Evolutionary conservation across 345 rosid genomes (phyloP).

Genomic region (Pelargonium nanum): DNA sequence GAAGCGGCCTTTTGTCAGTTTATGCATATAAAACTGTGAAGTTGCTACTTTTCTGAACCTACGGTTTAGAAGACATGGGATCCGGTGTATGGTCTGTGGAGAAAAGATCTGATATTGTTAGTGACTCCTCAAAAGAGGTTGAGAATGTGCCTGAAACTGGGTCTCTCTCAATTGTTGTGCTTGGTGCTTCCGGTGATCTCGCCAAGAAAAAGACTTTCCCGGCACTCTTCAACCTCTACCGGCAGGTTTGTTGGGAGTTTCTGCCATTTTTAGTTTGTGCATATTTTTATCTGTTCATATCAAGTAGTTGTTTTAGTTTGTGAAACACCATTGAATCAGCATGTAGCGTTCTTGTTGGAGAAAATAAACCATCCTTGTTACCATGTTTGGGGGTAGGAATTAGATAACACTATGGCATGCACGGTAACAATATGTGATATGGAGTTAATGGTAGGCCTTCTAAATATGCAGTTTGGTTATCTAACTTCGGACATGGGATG

Average conservation of each 20-base stretch:
- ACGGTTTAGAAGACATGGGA: too few relatives aligned
- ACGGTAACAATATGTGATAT: not conserved
- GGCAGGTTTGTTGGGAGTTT: constrained; percentile 41
- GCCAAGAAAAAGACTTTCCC: constrained; percentile 25
- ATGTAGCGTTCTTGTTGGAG: too few relatives aligned
- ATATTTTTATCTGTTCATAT: not conserved
- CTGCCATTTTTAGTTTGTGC: not conserved
- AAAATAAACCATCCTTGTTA: too few relatives aligned
- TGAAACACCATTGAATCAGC: too few relatives aligned
- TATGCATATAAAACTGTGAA: not conserved
- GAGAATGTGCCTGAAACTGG: constrained; percentile 56
- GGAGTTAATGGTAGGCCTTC: not conserved
- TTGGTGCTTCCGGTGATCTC: too few relatives aligned
- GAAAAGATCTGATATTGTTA: constrained; percentile 47
- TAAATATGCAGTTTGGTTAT: not conserved
- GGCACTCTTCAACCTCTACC: constrained; percentile 77
- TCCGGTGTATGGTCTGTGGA: constrained; percentile 53
- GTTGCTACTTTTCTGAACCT: too few relatives aligned
- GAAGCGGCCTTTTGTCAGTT: not conserved
- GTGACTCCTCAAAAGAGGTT: constrained; percentile 31
- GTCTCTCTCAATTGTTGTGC: too few relatives aligned
- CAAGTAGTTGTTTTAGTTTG: not conserved
- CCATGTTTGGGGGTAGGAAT: too few relatives aligned
- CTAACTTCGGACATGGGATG: not conserved
- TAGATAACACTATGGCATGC: not conserved